Base-by-base conservation (phyloP, 805 yeast species). In the Kodamaea hsintzibuensis region DNA sequence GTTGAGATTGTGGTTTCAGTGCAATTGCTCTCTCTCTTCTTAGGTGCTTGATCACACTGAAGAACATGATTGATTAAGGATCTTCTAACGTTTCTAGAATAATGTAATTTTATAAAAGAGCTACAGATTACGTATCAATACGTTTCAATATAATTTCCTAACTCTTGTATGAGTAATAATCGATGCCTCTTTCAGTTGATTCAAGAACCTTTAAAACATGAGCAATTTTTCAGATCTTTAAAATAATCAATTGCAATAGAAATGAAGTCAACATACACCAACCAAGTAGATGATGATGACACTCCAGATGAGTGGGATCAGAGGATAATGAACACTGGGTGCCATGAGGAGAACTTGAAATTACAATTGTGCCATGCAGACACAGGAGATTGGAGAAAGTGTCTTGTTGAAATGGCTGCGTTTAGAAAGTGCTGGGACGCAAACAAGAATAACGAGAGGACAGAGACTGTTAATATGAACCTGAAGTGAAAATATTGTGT, bases 341-440 rank as follows among this genome's bases (percentile, higher is more conserved):
- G 80, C 51, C 73, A 71, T 54, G 65, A 70, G 46, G 79, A 76
- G 59, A 76, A 76, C 55, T 57, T 76, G 42, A 67, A 61, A 14
- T 61, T 76, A 22, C 78, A 74, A 54, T 62, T 76, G 14, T 76
- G 80, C 52, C 80, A 76, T 57, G 79, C 80, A 9, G 80, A 76
- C 57, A 73, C 66, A 7, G 79, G 79, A 3, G 80, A 76, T 55
- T 76, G 80, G 80, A 64, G 80, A 51, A 57, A 60, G 55, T 66
- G 70, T 48, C 12, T 52, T n/a, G 62, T 63, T 35, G 76, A 79
- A 65, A 79, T 83, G 88, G 71, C 72, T 35, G 81, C 79, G 13
- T 85, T 86, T 63, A 77, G 79, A 51, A 73, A 79, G 52, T 86
- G 92, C 69, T 86, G 91, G 91, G 79, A 71, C 7, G 62, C 56